These are phyloP conservation scores for Candida smagusa DNA, from an alignment of 1,139 yeast genomes.

Conservation along the genomic window DNA sequence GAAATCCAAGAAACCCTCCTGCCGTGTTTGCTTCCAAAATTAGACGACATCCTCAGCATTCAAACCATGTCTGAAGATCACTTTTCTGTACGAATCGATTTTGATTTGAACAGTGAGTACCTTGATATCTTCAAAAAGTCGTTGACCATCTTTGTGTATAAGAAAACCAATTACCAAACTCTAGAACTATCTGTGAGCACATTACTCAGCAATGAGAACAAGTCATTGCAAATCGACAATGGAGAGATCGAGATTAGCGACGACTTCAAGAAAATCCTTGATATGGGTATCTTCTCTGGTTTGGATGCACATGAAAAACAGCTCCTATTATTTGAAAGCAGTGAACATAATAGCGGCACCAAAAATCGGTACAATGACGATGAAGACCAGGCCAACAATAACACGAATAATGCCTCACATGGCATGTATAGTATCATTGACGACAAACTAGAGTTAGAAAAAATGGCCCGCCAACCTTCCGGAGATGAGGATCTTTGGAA, in stretches of 20 bases:
- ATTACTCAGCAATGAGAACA: constrained; percentile 34
- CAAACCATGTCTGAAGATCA: constrained; percentile 41
- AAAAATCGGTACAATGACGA: constrained; percentile 1
- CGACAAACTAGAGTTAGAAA: constrained; percentile 50
- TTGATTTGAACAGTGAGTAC: constrained; percentile 33
- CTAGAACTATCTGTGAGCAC: constrained; percentile 36
- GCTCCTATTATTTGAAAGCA: constrained; percentile 30
- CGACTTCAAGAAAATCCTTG: constrained; percentile 22
- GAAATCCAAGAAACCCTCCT: constrained; percentile 30
- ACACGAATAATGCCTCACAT: constrained; percentile 6
- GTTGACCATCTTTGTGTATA: constrained; percentile 50
- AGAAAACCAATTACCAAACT: constrained; percentile 40
- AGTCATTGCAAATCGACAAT: constrained; percentile 27
- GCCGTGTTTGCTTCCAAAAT: constrained; percentile 70
- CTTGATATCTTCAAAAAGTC: constrained; percentile 43
- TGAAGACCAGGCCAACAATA: constrained; percentile 1
- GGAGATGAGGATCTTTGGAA: constrained; percentile 64
- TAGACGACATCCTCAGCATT: constrained; percentile 44
- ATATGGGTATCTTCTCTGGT: constrained; percentile 22
- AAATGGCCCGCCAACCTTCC: constrained; percentile 43
- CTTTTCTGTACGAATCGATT: constrained; percentile 44
- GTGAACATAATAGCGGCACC: constrained; percentile 7
- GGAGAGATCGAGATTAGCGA: constrained; percentile 24
- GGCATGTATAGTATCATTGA: constrained; percentile 50
- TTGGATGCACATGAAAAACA: constrained; percentile 34